Evolutionary conservation across 1,139 yeast genomes (phyloP).

Genomic region (Magnusiomyces tetraspermus): DNA sequence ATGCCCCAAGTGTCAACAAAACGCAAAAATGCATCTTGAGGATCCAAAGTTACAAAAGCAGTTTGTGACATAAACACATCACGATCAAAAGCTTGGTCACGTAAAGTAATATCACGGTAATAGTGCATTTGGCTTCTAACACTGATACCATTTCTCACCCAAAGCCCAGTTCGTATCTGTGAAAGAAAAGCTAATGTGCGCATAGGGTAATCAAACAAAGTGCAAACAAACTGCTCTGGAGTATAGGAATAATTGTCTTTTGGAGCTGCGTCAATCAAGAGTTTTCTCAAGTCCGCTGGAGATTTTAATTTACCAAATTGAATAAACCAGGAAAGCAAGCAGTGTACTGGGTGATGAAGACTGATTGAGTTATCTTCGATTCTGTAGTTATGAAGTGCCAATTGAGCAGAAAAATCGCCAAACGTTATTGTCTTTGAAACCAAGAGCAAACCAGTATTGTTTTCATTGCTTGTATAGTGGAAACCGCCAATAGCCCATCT

Average conservation of each 20-base stretch:
- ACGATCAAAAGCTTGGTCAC: slow-evolving; percentile 74
- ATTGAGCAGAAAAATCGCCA: neutral
- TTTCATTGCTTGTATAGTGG: slow-evolving; percentile 12
- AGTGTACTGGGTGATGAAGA: slow-evolving; percentile 72
- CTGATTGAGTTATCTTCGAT: slow-evolving; percentile 48
- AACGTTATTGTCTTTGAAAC: neutral
- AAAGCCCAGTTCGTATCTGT: slow-evolving; percentile 70
- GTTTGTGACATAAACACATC: slow-evolving; percentile 68
- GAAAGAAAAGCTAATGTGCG: slow-evolving; percentile 64
- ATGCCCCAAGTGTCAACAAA: slow-evolving; percentile 66
- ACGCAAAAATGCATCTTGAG: slow-evolving; percentile 49
- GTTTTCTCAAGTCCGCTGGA: slow-evolving; percentile 26
- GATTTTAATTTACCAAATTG: slow-evolving; percentile 39
- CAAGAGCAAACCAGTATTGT: slow-evolving; percentile 12
- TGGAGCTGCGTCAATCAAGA: slow-evolving; percentile 18
- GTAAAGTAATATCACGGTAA: slow-evolving; percentile 68
- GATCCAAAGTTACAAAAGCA: slow-evolving; percentile 48
- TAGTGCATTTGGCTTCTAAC: slow-evolving; percentile 70
- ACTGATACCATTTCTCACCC: slow-evolving; percentile 85
- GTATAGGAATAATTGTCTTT: slow-evolving; percentile 6
- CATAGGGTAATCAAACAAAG: slow-evolving; percentile 63
- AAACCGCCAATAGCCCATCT: slow-evolving; percentile 27
- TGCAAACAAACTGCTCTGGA: slow-evolving; percentile 19
- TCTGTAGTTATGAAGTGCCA: slow-evolving; percentile 14
- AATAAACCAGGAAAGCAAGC: slow-evolving; percentile 61